Percentiles rank a stretch among this genome's conserved stretches.
phyloP scores from a whole-genome alignment of 306 rosid species.

The Gillenia trifoliata region DNA sequence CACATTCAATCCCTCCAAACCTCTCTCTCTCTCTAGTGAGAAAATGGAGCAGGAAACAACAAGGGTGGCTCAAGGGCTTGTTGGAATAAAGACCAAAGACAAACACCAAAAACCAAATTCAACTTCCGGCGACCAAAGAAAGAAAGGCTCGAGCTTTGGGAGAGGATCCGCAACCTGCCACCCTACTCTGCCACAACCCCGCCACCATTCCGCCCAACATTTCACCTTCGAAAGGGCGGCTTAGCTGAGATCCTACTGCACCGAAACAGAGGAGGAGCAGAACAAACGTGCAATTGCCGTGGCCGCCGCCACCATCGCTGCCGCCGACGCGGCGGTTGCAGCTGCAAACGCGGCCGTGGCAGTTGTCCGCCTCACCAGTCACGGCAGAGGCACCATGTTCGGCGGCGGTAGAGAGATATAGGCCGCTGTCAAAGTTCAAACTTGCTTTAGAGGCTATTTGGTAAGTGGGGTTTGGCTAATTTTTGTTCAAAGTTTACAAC shows the following conservation, averaged over 20 bases:
- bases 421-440: conserved; percentile 76
- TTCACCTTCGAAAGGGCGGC: conserved; percentile 75
- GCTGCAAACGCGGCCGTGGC: conserved; percentile 87
- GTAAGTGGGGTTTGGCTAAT: conserved; percentile 26
- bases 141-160: conserved; percentile 21
- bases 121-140: conserved; percentile 21
- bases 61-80: conserved; percentile 68
- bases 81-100: conserved; percentile 52
- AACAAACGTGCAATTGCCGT: conserved; percentile 90
- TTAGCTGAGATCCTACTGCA: conserved; percentile 62
- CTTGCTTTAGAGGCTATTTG: conserved; percentile 66
- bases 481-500: neutral
- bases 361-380: conserved; percentile 75
- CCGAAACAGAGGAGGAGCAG: conserved; percentile 63
- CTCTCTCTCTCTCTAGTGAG: no score
- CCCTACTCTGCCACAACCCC: conserved; percentile 53
- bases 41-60: conserved; percentile 74
- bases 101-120: conserved; percentile 33
- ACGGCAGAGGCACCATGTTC: conserved; percentile 66
- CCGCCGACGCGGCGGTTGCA: conserved; percentile 85
- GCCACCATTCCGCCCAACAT: conserved; percentile 72
- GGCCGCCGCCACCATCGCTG: conserved; percentile 80
- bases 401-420: conserved; percentile 58
- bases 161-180: conserved; percentile 9
- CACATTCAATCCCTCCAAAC: conserved; percentile 20